Evolutionary conservation across 306 rosid genomes (phyloP).

Genomic region (Pterocarpus santalinus): DNA sequence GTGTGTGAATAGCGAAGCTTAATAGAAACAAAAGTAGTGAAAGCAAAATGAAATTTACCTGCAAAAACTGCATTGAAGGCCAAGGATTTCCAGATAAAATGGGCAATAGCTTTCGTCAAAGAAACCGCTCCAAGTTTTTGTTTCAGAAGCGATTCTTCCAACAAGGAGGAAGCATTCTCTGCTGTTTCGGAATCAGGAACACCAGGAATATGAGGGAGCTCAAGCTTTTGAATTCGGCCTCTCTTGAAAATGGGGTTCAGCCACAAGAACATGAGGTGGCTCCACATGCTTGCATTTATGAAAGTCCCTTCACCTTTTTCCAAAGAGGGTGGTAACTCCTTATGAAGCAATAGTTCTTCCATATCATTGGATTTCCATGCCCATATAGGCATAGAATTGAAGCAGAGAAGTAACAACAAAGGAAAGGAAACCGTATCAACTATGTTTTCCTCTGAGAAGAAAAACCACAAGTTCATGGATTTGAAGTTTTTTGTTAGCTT

Average conservation of each 20-base stretch:
- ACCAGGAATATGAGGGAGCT: constrained; percentile 66
- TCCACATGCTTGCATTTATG: constrained; percentile 67
- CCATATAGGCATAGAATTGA: constrained; percentile 49
- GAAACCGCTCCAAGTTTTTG: constrained; percentile 64
- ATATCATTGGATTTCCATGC: constrained; percentile 48
- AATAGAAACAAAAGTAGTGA: no score
- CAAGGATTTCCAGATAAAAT: constrained; percentile 63
- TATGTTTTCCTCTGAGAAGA: constrained; percentile 45
- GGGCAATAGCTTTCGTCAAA: constrained; percentile 64
- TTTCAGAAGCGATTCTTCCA: constrained; percentile 69
- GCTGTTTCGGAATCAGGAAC: constrained; percentile 80
- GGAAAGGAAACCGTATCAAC: constrained; percentile 65
- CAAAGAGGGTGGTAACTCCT: constrained; percentile 40
- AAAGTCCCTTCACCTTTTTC: constrained; percentile 47
- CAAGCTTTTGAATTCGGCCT: constrained; percentile 73
- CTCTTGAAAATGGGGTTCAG: constrained; percentile 73
- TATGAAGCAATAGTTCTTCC: constrained; percentile 60
- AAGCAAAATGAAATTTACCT: constrained; percentile 48
- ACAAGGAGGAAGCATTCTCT: constrained; percentile 58
- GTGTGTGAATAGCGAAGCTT: no score
- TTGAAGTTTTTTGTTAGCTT: constrained; percentile 42
- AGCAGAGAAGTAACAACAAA: constrained; percentile 57
- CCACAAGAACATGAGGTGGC: constrained; percentile 77
- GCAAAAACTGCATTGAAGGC: constrained; percentile 79
- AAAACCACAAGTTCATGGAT: constrained; percentile 42